Evolutionary conservation across 345 rosid genomes (phyloP), one percentile per base, ranked within the genome.

Genomic region (Pistacia integerrima): DNA sequence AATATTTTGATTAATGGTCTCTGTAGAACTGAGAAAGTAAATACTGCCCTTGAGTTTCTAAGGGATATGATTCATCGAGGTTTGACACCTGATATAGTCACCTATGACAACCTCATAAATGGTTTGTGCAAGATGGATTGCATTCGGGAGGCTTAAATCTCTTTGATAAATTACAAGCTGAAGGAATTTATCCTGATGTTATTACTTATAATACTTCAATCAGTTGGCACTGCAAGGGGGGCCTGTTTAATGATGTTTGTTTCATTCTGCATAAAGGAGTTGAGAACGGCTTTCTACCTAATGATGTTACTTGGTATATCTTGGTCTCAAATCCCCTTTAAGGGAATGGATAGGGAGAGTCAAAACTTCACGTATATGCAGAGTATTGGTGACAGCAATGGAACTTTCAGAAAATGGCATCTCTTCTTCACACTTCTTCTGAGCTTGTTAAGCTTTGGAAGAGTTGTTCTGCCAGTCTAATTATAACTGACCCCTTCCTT

Each of bases 171-270:
- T 80, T 94, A 62, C 83, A 84, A 63, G 74, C 17, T 84, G 98
- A 93, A 88, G 94, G 93, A 49, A 87, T 93, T 69, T 46, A 73
- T 76, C 95, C 97, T 5, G 97, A 93, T 85, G 81, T 85, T 20
- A 84, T 93, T 80, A 91, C 95, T 25, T 93, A 91, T 68, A 94
- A 93, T 80, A 93, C 97, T 65, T 77, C 90, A 82, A 87, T 94
- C 69, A 84, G 92, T 76, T 85, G 94, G 95, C 82, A 88, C 48
- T 91, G 93, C 82, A 88, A 87, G 81, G 87, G 73, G 76, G 88
- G 90, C 63, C 76, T 78, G 84, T 77, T 85, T 62, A 82, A 84
- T 65, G 94, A 86, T 79, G 97, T 97, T 8, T 89, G 79, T 76
- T 86, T 78, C 30, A 83, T 94, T 64, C 82, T 94, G 10, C 70